Base-by-base conservation (phyloP, 139 green algal species). In the Chlorella sorokiniana region DNA sequence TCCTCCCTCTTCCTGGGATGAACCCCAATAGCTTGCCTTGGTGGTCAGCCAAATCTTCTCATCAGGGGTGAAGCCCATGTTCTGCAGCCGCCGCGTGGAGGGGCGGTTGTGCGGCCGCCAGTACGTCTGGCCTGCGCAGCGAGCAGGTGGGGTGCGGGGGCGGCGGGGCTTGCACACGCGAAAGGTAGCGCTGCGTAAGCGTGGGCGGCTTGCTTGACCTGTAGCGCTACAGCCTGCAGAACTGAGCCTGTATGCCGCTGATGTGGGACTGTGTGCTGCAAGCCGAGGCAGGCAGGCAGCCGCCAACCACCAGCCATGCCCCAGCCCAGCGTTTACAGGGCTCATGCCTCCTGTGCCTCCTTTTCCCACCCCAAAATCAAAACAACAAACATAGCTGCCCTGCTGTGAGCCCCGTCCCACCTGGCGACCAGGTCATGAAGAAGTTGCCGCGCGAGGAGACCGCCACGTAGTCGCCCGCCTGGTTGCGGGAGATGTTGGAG, bases 361-460 rank as follows among this genome's bases (percentile, higher is more conserved):
- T n/a, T n/a, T n/a, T n/a, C n/a, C n/a, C n/a, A n/a, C 14, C 48
- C 48, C 48, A 59, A 59, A 59, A 25, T n/a, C n/a, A n/a, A n/a
- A n/a, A n/a, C n/a, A n/a, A n/a, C n/a, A 11, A 59, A 16, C 14
- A 59, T 59, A 11, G 48, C 48, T 25, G 14, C 48, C 48, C 11
- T 59, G 16, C 48, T 11, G 16, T 44, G 63, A 25, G 29, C 63
- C 38, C 1, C 33, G 11, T 4, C 67, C 18, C 67, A 83, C 78
- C 86, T 98, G 92, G 92, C 31, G 89, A 75, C 97, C 97, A 99
- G 38, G 97, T 99, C 91, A 99, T 96, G 91, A 94, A 99, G 87
- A 99, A 99, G 94, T 99, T 99, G 69, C 97, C 97, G 51, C 97
- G 92, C 3, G 91, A 96, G 59, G 85, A 95, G 23, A 99, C 94